phyloP scores from a whole-genome alignment of 805 yeast genomes.

The Metschnikowia lochheadii region DNA sequence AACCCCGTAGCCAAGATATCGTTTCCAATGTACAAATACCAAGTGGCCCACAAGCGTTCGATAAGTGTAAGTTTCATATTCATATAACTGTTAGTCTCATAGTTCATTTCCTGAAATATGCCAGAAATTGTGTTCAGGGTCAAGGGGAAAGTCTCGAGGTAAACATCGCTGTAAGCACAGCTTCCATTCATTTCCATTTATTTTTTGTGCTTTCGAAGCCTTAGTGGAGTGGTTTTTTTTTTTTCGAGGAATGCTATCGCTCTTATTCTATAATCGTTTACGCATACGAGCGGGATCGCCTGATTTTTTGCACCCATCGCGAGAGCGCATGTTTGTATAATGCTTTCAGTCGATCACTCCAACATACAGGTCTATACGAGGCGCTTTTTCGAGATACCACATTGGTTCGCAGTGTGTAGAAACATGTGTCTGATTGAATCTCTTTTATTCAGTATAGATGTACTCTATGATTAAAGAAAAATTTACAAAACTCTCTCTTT shows the following conservation, averaged over 20 bases:
- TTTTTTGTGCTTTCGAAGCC: not conserved
- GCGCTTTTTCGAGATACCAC: not conserved
- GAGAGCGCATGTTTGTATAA: conserved; percentile 1
- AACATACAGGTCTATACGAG: conserved; percentile 2
- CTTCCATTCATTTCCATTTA: not conserved
- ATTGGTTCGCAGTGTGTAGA: not conserved
- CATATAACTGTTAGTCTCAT: conserved; percentile 2
- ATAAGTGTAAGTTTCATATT: conserved; percentile 25
- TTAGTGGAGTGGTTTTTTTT: not conserved
- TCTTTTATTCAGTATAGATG: not conserved
- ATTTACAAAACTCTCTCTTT: conserved; percentile 54
- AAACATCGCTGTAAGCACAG: not conserved
- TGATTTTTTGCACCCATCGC: conserved; percentile 5
- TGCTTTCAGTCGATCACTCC: conserved; percentile 1
- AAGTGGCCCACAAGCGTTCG: conserved; percentile 85
- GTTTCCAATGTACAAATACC: conserved; percentile 79
- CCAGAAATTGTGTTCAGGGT: not conserved
- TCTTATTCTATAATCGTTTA: not conserved
- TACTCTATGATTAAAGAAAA: not conserved
- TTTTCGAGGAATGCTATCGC: not conserved
- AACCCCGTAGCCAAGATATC: conserved; percentile 91
- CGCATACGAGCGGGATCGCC: conserved; percentile 1
- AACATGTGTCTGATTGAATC: not conserved
- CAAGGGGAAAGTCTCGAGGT: not conserved
- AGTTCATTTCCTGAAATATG: not conserved